Evolutionary conservation across 179 eudicot species (phyloP), one percentile per base, ranked within the genome.

Genomic region (Beta corolliflora): DNA sequence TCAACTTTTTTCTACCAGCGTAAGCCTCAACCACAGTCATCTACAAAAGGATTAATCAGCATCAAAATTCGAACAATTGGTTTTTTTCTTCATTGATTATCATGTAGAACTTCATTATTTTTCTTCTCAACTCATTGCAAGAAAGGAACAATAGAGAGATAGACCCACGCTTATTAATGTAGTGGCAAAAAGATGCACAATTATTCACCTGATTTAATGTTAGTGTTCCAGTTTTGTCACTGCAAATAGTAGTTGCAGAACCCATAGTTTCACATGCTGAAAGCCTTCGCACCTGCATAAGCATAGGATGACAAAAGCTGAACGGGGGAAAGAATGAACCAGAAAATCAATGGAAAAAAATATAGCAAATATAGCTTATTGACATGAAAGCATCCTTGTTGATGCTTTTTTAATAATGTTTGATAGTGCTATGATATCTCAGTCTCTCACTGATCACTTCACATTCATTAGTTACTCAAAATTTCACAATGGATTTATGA

Each of bases 181-280:
- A 48, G 67, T 55, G 52, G 44, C n/a, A 36, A 60, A 84, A 18
- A 60, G 71, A 66, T 68, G 45, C 36, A 54, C 16, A 23, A 46
- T 16, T 55, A 52, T 72, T 56, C 77, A 95, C 99, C 97, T 95
- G 92, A 85, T 94, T 95, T 83, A 95, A 75, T 76, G 99, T 95
- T 82, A 95, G 86, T 56, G 99, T 95, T 85, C 99, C 99, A 71
- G 99, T 95, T 89, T 95, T 95, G 70, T 95, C 99, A 65, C 99
- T 95, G 86, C 99, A 95, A 77, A 95, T 95, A 76, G 99, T 95
- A 73, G 99, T 95, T 53, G 99, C 97, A 84, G 99, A 95, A 65
- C 98, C 98, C 98, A 95, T 95, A 66, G 98, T 95, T 88, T 95
- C 98, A 86, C 98, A 95, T 78, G 99, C 98, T 81, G 99, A 95